Evolutionary conservation across 495 filamentous ascomycete genomes (phyloP), one percentile per base, ranked within the genome.

Genomic region (Chaetomium cochliodes): DNA sequence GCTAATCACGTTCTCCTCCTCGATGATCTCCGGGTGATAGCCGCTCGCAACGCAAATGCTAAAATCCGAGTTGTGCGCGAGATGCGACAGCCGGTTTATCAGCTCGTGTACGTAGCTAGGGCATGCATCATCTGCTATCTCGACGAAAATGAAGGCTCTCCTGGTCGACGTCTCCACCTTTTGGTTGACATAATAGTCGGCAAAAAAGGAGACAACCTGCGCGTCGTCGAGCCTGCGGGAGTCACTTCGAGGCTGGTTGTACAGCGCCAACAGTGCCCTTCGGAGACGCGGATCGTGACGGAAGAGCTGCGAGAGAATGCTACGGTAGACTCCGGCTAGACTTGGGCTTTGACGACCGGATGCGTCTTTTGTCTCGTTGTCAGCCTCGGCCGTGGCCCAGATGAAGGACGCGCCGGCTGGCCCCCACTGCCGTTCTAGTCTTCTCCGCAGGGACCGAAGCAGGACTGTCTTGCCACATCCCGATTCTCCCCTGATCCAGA

Each of bases 401-500:
- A 79, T 70, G 37, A 77, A 72, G 11, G 68, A 64, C 23, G 66
- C 64, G 11, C 75, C 73, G 18, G 66, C 63, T 20, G 71, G 63
- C 5, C 63, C 67, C 74, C 75, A 76, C 30, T 76, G 69, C 33
- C 70, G 64, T 59, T 76, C 68, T 4, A 77, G 62, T n/a, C 67
- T 62, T 37, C 41, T 50, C 1, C 70, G 64, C 0, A 77, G 65
- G 11, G 74, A 74, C 37, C 60, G 57, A 7, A 77, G 66, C 11
- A 77, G 69, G 3, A 76, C 67, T 1, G 74, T 72, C 58, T 77
- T 79, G 13, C 76, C 76, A 20, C 71, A 76, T 4, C 76, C 75
- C 0, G 73, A 63, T 20, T 65, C 63, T 11, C 74, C 76, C 23
- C 69, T 72, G 44, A 79, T 69, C 76, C 75, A 77, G 2, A 79